Evolutionary conservation across 805 yeast species (phyloP).

Genomic region (Myxozyma lipomycoides): DNA sequence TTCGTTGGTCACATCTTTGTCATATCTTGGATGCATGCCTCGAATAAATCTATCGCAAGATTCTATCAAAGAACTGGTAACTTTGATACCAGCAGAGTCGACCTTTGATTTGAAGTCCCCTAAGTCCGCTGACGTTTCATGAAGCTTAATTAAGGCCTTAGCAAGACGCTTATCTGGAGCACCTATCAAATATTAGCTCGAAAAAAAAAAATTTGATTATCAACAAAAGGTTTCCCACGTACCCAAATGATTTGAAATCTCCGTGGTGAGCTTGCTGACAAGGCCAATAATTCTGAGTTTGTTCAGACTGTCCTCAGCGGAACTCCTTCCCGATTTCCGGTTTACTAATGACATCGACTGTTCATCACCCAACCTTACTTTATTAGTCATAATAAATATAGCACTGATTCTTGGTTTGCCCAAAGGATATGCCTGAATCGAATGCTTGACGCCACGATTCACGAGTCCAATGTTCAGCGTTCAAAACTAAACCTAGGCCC

Average conservation of each 20-base stretch:
- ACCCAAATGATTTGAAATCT: constrained; percentile 35
- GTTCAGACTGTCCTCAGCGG: constrained; percentile 31
- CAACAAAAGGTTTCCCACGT: constrained; percentile 7
- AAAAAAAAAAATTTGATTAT: background rate
- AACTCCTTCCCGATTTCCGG: too few species aligned
- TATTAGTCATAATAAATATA: too few species aligned
- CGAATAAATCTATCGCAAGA: constrained; percentile 34
- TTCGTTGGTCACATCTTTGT: constrained; percentile 2
- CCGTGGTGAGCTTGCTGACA: constrained; percentile 37
- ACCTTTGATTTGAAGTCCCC: constrained; percentile 41
- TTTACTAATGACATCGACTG: too few species aligned
- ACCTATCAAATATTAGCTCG: constrained; percentile 29
- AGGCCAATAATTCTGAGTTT: constrained; percentile 36
- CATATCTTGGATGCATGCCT: constrained; percentile 36
- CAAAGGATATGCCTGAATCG: too few species aligned
- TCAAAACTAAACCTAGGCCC: too few species aligned
- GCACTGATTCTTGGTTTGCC: too few species aligned
- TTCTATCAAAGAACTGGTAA: constrained; percentile 35
- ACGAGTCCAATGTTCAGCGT: too few species aligned
- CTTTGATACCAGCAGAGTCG: constrained; percentile 45
- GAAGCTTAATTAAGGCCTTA: constrained; percentile 45
- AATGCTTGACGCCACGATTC: too few species aligned
- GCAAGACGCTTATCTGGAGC: constrained; percentile 46
- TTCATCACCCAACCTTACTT: too few species aligned
- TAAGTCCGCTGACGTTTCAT: constrained; percentile 35